Evolutionary conservation across 75 land plant genomes (phyloP).

Genomic region (Cryptomeria japonica): DNA sequence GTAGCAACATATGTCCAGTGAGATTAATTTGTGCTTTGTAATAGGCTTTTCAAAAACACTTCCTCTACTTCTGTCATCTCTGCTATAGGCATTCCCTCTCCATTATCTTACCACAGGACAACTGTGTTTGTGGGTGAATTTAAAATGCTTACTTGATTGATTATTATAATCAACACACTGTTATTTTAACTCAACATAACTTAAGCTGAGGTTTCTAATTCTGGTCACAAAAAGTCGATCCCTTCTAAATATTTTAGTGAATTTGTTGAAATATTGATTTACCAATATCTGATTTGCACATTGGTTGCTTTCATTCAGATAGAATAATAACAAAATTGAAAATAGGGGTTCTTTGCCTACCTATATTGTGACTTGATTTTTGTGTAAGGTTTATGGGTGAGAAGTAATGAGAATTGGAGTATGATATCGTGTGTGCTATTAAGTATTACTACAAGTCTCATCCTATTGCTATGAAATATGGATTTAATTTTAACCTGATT

Average conservation of each 20-base stretch:
- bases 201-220: not conserved
- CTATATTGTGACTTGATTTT: not conserved
- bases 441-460: no score
- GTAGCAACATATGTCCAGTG: not conserved
- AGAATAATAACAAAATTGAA: not conserved
- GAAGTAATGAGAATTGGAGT: not conserved
- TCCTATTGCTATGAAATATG: no score
- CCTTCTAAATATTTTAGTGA: not conserved
- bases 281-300: not conserved
- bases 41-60: not conserved
- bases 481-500: no score
- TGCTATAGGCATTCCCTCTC: not conserved
- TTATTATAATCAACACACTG: not conserved
- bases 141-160: not conserved
- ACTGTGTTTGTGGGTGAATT: not conserved
- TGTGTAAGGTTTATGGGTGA: not conserved
- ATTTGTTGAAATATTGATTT: not conserved
- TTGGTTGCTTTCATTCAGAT: not conserved
- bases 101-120: not conserved
- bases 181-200: not conserved
- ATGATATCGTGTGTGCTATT: not conserved
- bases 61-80: no score
- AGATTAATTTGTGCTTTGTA: not conserved
- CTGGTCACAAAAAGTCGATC: not conserved
- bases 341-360: not conserved